phyloP scores from a whole-genome alignment of 768 basidiomycete genomes.

The Trametes villosa region DNA sequence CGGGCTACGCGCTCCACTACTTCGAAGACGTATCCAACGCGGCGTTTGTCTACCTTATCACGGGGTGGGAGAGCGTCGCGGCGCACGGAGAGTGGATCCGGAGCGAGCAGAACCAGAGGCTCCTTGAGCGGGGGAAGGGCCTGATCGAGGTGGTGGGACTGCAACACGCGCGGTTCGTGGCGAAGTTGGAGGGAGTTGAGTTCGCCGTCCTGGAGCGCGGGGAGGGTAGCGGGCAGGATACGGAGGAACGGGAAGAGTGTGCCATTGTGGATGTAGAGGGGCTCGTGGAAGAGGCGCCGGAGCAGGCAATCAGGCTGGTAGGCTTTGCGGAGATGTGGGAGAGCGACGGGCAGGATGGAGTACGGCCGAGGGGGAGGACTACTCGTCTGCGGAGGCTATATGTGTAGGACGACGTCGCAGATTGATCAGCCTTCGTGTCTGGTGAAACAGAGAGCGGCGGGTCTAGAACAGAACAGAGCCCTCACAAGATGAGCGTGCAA shows the following conservation, averaged over 20 bases:
- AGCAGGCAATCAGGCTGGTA: constrained; percentile 1
- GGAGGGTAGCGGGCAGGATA: not conserved
- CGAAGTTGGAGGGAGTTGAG: not conserved
- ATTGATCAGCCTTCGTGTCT: too few species aligned
- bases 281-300: constrained; percentile 1
- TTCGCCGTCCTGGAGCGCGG: not conserved
- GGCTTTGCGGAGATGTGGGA: not conserved
- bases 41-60: constrained; percentile 41
- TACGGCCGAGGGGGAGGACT: not conserved
- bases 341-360: not conserved
- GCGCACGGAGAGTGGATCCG: constrained; percentile 49
- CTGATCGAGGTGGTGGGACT: constrained; percentile 41
- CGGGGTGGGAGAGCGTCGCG: constrained; percentile 48
- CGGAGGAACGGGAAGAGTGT: not conserved
- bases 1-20: constrained; percentile 47
- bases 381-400: not conserved
- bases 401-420: too few species aligned
- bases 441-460: too few species aligned
- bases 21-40: constrained; percentile 37
- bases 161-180: constrained; percentile 44
- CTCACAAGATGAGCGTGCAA: too few species aligned
- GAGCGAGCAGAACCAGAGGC: constrained; percentile 44
- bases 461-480: too few species aligned
- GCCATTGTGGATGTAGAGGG: not conserved
- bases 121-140: constrained; percentile 37